Conservation (phyloP, 2,329 filamentous ascomycete species). For the Neospermospora avenae region DNA sequence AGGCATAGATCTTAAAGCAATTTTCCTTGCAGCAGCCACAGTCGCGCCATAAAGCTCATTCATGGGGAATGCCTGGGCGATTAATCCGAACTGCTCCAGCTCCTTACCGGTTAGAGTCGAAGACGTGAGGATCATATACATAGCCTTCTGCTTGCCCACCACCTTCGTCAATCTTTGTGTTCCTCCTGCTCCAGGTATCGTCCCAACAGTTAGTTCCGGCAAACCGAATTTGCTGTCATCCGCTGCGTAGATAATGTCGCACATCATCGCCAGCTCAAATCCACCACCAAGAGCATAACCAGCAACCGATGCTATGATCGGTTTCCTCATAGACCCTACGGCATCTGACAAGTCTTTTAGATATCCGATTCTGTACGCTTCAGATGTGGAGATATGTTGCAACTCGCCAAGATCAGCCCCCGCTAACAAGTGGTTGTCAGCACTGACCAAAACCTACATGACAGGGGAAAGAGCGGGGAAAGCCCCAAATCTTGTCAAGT, state of each 20-base stretch:
- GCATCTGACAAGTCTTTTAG: conserved; percentile 42
- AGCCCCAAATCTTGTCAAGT: not conserved
- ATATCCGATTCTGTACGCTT: conserved; percentile 32
- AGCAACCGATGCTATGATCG: conserved; percentile 47
- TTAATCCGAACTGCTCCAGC: conserved; percentile 18
- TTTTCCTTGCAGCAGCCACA: conserved; percentile 38
- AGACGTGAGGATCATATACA: conserved; percentile 30
- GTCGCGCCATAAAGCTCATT: conserved; percentile 39
- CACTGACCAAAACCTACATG: not conserved
- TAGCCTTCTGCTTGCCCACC: conserved; percentile 37
- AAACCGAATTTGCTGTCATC: conserved; percentile 33
- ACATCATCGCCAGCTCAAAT: conserved; percentile 47
- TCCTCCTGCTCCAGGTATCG: conserved; percentile 34
- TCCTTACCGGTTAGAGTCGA: conserved; percentile 22
- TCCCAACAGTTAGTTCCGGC: conserved; percentile 35
- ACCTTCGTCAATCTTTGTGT: conserved; percentile 36
- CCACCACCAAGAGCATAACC: conserved; percentile 50
- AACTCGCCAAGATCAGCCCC: conserved; percentile 39
- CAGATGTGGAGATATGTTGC: conserved; percentile 29
- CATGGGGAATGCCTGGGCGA: conserved; percentile 34
- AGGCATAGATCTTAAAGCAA: conserved; percentile 41
- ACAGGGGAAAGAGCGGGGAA: not conserved
- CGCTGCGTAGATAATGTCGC: conserved; percentile 37
- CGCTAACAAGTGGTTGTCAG: conserved; percentile 9
- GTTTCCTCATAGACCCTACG: conserved; percentile 42